Conservation (phyloP, 2,329 filamentous ascomycete species). For the Cladosporium sp. region DNA sequence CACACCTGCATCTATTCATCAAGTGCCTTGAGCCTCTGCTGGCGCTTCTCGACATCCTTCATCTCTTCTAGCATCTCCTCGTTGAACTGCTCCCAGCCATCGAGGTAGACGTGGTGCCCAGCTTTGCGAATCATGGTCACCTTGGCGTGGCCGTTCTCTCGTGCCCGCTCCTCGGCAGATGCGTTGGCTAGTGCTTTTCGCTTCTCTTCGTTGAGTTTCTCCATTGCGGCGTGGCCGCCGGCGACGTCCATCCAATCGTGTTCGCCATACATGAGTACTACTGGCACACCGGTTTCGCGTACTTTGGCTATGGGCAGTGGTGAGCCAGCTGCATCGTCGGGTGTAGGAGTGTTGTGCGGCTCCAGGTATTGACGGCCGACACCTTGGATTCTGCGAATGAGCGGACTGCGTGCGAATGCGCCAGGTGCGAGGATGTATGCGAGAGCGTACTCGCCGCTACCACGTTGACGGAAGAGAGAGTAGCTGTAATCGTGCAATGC, state of each 20-base stretch:
- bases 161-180: conserved; percentile 62
- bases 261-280: conserved; percentile 95
- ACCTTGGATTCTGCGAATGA: conserved; percentile 81
- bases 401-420: conserved; percentile 80
- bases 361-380: conserved; percentile 68
- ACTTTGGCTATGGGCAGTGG: conserved; percentile 22
- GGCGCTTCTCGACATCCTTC: conserved; percentile 53
- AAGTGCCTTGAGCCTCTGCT: conserved; percentile 25
- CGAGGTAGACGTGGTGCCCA: conserved; percentile 69
- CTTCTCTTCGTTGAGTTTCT: conserved; percentile 70
- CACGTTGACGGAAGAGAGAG: conserved; percentile 85
- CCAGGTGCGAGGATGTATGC: conserved; percentile 91
- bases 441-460: conserved; percentile 89
- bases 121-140: conserved; percentile 72
- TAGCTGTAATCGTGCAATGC: conserved; percentile 92
- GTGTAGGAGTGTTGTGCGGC: conserved; percentile 24
- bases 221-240: conserved; percentile 73
- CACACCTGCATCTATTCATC: neutral
- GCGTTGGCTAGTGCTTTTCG: conserved; percentile 57
- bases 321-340: conserved; percentile 22
- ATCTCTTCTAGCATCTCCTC: conserved; percentile 61
- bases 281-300: conserved; percentile 66
- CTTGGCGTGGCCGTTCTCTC: conserved; percentile 76
- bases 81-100: conserved; percentile 68
- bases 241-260: conserved; percentile 98